Evolutionary conservation across 371 early-diverging fungal genomes (phyloP), one percentile per base, ranked within the genome.

Genomic region (Parasitella parasitica): DNA sequence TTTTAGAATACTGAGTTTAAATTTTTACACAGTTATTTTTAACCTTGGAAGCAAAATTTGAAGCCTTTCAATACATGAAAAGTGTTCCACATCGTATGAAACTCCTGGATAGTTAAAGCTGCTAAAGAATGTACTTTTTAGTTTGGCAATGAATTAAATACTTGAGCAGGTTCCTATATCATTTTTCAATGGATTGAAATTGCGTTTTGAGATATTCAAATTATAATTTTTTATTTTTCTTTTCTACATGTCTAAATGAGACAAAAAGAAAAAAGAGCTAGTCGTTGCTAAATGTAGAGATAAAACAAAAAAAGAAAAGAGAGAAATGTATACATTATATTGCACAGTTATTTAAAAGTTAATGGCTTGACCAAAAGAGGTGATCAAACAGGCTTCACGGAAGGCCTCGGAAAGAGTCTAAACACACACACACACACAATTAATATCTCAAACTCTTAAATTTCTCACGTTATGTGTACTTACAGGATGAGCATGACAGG

Each of bases 401-500:
- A 98, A 93, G 20, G 97, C 98, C 84, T 98, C 98, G 37, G 91
- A 87, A 57, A 98, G 82, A 46, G 98, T 97, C 77, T 81, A 71
- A 20, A 52, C 27, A 46, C 15, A 4, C 5, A 39, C n/a, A 39
- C 35, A 18, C 41, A 39, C 38, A 37, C 39, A 43, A 20, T 43
- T 43, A 43, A 22, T 2, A 6, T 16, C 32, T 49, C 11, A 49
- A 34, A 34, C 13, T 49, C 28, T 27, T 48, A 48, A 48, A 26
- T 48, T 48, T 48, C 49, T n/a, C 49, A 48, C 49, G 49, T 24
- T 12, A 6, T 18, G 7, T 20, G 32, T 37, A 76, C 73, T 76
- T 69, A 78, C 75, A 32, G 97, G 98, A 75, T 98, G 98, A 54
- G 98, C 98, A 74, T 98, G 98, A 83, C 94, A 95, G 34, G 98